Evolutionary conservation across 2,329 filamentous ascomycete genomes (phyloP).

Genomic region (Aspergillus sp.): DNA sequence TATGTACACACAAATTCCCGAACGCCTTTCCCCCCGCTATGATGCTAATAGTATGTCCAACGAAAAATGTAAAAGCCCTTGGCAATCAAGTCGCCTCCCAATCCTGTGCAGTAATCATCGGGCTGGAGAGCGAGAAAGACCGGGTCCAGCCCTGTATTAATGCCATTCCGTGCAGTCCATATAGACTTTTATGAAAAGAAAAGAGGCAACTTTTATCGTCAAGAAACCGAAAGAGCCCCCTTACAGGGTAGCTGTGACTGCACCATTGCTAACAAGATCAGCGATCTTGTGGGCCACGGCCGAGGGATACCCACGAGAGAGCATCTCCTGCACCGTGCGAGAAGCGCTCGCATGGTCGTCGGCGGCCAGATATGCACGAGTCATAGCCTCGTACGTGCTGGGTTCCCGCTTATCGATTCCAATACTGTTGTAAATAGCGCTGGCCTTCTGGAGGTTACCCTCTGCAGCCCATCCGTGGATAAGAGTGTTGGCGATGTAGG

Average conservation of each 20-base stretch:
- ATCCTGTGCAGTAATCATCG: slow-evolving; percentile 29
- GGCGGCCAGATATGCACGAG: slow-evolving; percentile 82
- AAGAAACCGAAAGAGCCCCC: slow-evolving; percentile 7
- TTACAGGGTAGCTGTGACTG: slow-evolving; percentile 32
- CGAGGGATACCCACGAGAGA: slow-evolving; percentile 84
- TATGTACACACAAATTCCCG: slow-evolving; percentile 11
- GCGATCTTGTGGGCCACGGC: slow-evolving; percentile 93
- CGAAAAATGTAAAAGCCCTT: slow-evolving; percentile 14
- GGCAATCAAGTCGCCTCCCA: slow-evolving; percentile 31
- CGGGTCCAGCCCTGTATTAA: slow-evolving; percentile 42
- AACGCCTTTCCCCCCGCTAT: slow-evolving; percentile 31
- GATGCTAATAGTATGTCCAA: slow-evolving; percentile 25
- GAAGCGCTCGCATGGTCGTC: slow-evolving; percentile 79
- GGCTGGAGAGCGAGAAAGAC: slow-evolving; percentile 34
- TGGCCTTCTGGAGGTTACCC: slow-evolving; percentile 78
- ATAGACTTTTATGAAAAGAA: slow-evolving; percentile 14
- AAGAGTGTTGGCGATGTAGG: slow-evolving; percentile 97
- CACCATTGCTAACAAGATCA: slow-evolving; percentile 71
- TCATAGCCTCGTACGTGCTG: slow-evolving; percentile 99
- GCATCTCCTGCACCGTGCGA: slow-evolving; percentile 83
- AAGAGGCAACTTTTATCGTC: slow-evolving; percentile 22
- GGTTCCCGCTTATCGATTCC: slow-evolving; percentile 82
- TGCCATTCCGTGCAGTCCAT: slow-evolving; percentile 14
- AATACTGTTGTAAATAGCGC: slow-evolving; percentile 78
- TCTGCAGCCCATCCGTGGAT: slow-evolving; percentile 95